Base-by-base conservation (phyloP, 495 filamentous ascomycete species). In the Entonaema liquescens region DNA sequence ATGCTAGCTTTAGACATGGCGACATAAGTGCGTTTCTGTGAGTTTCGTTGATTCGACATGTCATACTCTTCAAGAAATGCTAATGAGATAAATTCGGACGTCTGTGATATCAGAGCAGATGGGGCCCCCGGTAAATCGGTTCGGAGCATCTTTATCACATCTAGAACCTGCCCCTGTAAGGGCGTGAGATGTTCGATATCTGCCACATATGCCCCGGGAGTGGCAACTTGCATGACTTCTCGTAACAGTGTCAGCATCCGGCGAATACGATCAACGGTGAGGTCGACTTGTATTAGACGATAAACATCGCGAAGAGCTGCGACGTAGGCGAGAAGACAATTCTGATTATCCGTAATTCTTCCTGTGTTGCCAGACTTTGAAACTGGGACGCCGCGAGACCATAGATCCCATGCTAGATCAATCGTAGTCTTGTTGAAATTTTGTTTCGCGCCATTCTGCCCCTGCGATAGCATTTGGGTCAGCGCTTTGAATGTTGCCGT, bases 111-210 rank as follows among this genome's bases (percentile, higher is more conserved):
- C 62, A 97, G 82, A 3, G 87, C 84, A 5, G 89, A 84, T 21
- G 94, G 89, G 0, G 90, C 89, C 1, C 87, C 88, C 4, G 83
- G 79, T 23, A 90, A 81, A 57, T 95, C 91, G 2, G 86, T 87
- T 29, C 90, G 89, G 15, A 97, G 85, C 42, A 86, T 84, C 71
- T 89, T 90, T 40, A 96, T 81, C 40, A 87, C 89, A 23, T 93
- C 89, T 13, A 95, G 79, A 15, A 95, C 89, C 69, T 90, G 83
- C 11, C 79, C 86, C 75, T 99, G 95, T 7, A 99, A 77, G 8
- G 88, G 85, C 1, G 94, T 97, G 65, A 92, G 84, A 62, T 88
- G 89, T 57, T 97, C 94, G n/a, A 93, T 83, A 79, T 98, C 95
- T 35, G 88, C 88, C 35, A 91, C 89, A 74, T 97, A 97, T 15